Evolutionary conservation across 352 stramenopile genomes (phyloP), one percentile per base, ranked within the genome.

Genomic region (Phytophthora pseudosyringae): DNA sequence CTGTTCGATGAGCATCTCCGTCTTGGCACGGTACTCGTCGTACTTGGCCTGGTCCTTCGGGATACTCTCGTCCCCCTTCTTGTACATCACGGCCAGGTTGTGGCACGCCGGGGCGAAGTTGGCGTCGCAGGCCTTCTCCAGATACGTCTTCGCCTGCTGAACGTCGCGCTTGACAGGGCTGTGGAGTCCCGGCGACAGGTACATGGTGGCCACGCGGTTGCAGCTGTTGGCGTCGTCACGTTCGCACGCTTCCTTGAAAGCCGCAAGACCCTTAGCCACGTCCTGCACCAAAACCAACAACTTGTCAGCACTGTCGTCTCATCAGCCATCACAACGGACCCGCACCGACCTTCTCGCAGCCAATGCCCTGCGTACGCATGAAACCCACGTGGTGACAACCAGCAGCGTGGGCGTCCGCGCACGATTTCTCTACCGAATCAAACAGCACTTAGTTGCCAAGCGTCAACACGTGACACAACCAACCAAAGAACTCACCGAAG

Each of bases 41-140:
- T 91, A 93, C 49, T 81, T 81, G 21, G 64, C 55, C 36, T 91
- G 75, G 53, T 90, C 75, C 70, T 90, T 72, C 12, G 79, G 63
- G 28, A 94, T 78, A 35, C 78, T 80, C n/a, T 63, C 72, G 64
- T 96, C 88, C 32, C 88, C 88, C 35, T 91, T 93, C 69, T 94
- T 95, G 82, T 84, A 95, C 86, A 95, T 93, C 35, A 96, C 88
- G 4, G 88, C 88, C 33, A 96, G 66, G 53, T 96, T 96, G 68
- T 96, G 87, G 70, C 88, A 96, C 35, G 88, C 88, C 48, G 88
- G 88, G 12, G 86, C 88, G 57, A 93, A 94, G 64, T 94, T 95
- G 59, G 83, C 80, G 41, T 93, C 85, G 47, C 88, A 96, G 12
- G 88, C 86, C 25, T 75, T 76, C 59, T 90, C 78, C 7, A 95